Base-by-base conservation (phyloP, 1,139 yeast genomes). In the Magnusiomyces fungicola region DNA sequence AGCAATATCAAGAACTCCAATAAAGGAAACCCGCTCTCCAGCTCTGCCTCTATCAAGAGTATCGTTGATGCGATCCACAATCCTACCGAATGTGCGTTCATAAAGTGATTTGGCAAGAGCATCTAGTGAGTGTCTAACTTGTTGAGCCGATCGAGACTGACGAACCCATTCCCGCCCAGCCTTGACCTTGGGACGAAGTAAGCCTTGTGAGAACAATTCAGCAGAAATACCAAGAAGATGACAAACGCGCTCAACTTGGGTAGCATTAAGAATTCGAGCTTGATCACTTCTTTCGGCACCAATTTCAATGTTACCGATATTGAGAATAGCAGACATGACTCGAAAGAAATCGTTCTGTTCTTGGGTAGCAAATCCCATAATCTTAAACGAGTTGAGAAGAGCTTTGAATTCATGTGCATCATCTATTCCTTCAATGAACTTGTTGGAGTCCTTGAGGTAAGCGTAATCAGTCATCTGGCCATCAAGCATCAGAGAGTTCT, bases 1-100 rank as follows among this genome's bases (percentile, higher is more conserved):
- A 0, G 97, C 97, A 60, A 92, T 94, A 72, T 92, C 99, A 53
- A 92, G 72, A 2, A 94, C 94, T 1, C 99, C 98, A 58, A 92
- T 88, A 58, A 83, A 90, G 52, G 83, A 80, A 19, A 71, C 66
- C 19, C 71, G 65, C 29, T 61, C 66, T 21, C 54, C 50, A 12
- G 43, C 25, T 22, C 40, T 33, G 50, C 65, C 62, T 46, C 69
- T 69, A 36, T 75, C 78, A 44, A 90, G 73, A 50, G 80, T 83
- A n/a, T 72, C 72, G 63, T 94, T 94, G 60, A 94, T 86, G 49
- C 79, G 77, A 52, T 75, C 76, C 12, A 92, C 95, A 40, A 94
- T 77, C 60, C 73, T 80, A 49, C 85, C 85, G 68, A 94, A 94
- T 9, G 88, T 66, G 44, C 83, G 79, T 63, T 92, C 98, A 63